Base-by-base conservation (phyloP, 208 protist species). In the Crithidia thermophila region DNA sequence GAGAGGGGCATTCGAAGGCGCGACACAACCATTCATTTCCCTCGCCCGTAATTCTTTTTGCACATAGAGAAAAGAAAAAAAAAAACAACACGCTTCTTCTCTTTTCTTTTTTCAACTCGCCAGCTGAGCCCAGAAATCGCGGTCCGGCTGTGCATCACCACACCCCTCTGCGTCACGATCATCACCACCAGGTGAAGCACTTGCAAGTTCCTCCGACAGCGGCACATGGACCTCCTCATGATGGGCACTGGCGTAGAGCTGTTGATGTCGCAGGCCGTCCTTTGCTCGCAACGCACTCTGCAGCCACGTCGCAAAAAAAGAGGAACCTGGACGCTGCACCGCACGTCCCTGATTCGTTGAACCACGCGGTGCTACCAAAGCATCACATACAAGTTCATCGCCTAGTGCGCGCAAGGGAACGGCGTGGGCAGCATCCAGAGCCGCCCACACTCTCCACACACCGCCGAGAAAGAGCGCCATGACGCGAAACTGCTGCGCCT, bases 41-140 rank as follows among this genome's bases (percentile, higher is more conserved):
- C n/a, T n/a, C n/a, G n/a, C n/a, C n/a, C n/a, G n/a, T n/a, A n/a
- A n/a, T n/a, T n/a, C n/a, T n/a, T n/a, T n/a, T n/a, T n/a, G n/a
- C n/a, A n/a, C n/a, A n/a, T n/a, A n/a, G n/a, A n/a, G n/a, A n/a
- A n/a, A n/a, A n/a, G n/a, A n/a, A n/a, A n/a, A n/a, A n/a, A n/a
- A n/a, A n/a, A n/a, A n/a, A n/a, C n/a, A n/a, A n/a, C n/a, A n/a
- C n/a, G n/a, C n/a, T n/a, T n/a, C n/a, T n/a, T n/a, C n/a, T n/a
- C n/a, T n/a, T n/a, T n/a, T n/a, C 42, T 46, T 43, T 3, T 20
- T 18, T 27, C 47, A 79, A 39, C 74, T 78, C 7, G 75, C 70
- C 1, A 85, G 75, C 30, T 72, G 39, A 9, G 40, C 43, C 79
- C 79, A 85, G 28, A 85, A 85, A 6, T 65, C 30, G 30, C 28